Evolutionary conservation across 176 grass and related monocot species (phyloP).

Genomic region (Leersia perrieri): DNA sequence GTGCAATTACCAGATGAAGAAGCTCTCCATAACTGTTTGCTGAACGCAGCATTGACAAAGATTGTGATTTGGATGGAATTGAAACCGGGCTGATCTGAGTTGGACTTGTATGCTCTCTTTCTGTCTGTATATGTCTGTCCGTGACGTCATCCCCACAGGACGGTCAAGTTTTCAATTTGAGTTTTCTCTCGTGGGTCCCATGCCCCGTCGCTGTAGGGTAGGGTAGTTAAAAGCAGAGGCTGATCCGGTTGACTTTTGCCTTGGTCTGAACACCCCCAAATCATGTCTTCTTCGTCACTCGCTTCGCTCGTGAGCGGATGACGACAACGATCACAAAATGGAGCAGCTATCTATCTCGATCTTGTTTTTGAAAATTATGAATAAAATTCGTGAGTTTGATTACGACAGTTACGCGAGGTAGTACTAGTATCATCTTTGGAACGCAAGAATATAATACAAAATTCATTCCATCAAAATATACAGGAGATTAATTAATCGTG

Average conservation of each 20-base stretch:
- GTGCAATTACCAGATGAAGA: neutral
- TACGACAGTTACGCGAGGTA: no score
- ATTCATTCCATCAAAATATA: no score
- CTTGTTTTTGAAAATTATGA: no score
- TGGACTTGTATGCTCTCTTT: neutral
- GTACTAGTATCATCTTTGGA: no score
- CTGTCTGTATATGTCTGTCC: no score
- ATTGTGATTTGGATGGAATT: neutral
- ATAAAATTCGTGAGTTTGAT: no score
- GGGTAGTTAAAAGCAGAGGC: slow-evolving; percentile 1
- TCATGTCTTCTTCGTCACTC: neutral
- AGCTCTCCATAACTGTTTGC: neutral
- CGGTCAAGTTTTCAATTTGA: slow-evolving; percentile 1
- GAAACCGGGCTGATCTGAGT: neutral
- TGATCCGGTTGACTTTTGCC: slow-evolving; percentile 29
- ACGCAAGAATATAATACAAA: no score
- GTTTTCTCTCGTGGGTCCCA: slow-evolving; percentile 3
- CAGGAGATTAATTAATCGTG: no score
- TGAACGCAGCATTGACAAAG: neutral
- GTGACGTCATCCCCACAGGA: slow-evolving; percentile 4
- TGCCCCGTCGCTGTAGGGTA: neutral
- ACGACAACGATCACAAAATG: no score
- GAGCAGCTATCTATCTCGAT: no score
- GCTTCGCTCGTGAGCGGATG: no score
- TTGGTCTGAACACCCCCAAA: neutral